Conservation (phyloP, 1,139 yeast genomes). For the Yamadazyma friedrichii region DNA sequence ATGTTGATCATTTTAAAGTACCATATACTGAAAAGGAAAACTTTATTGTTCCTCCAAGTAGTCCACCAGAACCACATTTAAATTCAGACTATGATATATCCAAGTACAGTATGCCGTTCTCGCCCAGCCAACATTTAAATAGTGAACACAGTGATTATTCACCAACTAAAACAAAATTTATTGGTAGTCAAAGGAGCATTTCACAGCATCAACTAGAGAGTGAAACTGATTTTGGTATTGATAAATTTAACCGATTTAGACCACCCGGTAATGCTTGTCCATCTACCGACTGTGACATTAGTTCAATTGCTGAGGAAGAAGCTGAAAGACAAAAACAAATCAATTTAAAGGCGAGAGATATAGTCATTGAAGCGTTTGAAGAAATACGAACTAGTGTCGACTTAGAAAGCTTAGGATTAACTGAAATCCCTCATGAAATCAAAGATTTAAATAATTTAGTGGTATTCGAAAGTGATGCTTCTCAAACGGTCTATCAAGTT, state of each 20-base stretch:
- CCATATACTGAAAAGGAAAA: slow-evolving; percentile 7
- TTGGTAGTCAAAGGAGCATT: slow-evolving; percentile 2
- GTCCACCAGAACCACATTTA: slow-evolving; percentile 15
- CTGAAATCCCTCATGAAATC: slow-evolving; percentile 44
- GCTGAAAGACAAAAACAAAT: slow-evolving; percentile 11
- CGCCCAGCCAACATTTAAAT: slow-evolving; percentile 15
- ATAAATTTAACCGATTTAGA: slow-evolving; percentile 41
- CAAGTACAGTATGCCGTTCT: slow-evolving; percentile 13
- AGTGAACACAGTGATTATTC: slow-evolving; percentile 8
- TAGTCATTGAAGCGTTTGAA: slow-evolving; percentile 41
- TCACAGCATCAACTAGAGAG: slow-evolving; percentile 26
- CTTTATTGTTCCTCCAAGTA: slow-evolving; percentile 13
- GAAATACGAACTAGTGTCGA: slow-evolving; percentile 34
- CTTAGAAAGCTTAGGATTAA: slow-evolving; percentile 36
- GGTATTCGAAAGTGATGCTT: slow-evolving; percentile 28
- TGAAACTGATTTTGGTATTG: slow-evolving; percentile 49
- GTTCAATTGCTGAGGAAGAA: slow-evolving; percentile 13
- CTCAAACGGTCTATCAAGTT: slow-evolving; percentile 32
- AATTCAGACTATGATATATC: slow-evolving; percentile 17
- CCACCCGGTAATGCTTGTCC: slow-evolving; percentile 28
- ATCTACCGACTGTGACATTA: slow-evolving; percentile 28
- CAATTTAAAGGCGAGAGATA: slow-evolving; percentile 28
- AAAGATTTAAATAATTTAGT: slow-evolving; percentile 45
- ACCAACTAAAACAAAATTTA: slow-evolving; percentile 4
- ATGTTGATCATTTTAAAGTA: slow-evolving; percentile 1